Percentiles rank a stretch among this genome's conserved stretches.
These are phyloP conservation scores for Cryptococcus sp. DNA, from an alignment of 1,284 basidiomycete genomes.

Conservation along the genomic window DNA sequence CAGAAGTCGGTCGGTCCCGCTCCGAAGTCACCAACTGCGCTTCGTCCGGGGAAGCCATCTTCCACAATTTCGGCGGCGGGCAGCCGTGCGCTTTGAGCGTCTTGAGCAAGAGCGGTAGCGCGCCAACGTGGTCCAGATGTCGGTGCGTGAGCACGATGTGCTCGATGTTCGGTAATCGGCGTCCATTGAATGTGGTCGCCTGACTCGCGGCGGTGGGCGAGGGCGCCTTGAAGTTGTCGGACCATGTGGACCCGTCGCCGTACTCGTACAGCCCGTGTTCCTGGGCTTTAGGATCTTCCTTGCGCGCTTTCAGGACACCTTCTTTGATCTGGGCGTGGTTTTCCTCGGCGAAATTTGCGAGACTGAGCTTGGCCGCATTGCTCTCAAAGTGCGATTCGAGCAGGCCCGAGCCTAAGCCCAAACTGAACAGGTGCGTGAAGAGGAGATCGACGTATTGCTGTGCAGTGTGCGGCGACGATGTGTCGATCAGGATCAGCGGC, in stretches of 20 bases:
- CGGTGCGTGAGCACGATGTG: slow-evolving; percentile 90
- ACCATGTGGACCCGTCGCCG: slow-evolving; percentile 29
- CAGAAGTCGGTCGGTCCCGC: slow-evolving; percentile 35
- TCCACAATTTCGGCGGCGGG: slow-evolving; percentile 55
- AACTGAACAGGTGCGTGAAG: slow-evolving; percentile 36
- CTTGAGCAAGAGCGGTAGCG: slow-evolving; percentile 69
- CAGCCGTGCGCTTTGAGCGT: slow-evolving; percentile 60
- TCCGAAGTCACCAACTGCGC: slow-evolving; percentile 25
- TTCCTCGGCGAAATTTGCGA: slow-evolving; percentile 27
- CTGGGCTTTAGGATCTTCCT: slow-evolving; percentile 22
- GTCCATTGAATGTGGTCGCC: slow-evolving; percentile 11
- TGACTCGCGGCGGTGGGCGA: background rate
- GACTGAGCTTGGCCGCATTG: slow-evolving; percentile 14
- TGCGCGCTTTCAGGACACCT: slow-evolving; percentile 18
- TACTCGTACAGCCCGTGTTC: slow-evolving; percentile 30
- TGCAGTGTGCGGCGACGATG: slow-evolving; percentile 71
- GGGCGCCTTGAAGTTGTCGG: background rate
- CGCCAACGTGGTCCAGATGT: slow-evolving; percentile 83
- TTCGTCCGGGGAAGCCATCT: slow-evolving; percentile 50
- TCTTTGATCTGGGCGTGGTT: slow-evolving; percentile 10
- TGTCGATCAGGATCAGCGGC: slow-evolving; percentile 81
- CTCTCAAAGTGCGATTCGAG: slow-evolving; percentile 42
- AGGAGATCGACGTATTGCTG: slow-evolving; percentile 46
- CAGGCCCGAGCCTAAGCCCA: slow-evolving; percentile 47
- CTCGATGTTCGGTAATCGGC: slow-evolving; percentile 57